These are phyloP conservation scores for Globisporangium middletonii DNA, from an alignment of 352 stramenopile species.

Conservation along the genomic window DNA sequence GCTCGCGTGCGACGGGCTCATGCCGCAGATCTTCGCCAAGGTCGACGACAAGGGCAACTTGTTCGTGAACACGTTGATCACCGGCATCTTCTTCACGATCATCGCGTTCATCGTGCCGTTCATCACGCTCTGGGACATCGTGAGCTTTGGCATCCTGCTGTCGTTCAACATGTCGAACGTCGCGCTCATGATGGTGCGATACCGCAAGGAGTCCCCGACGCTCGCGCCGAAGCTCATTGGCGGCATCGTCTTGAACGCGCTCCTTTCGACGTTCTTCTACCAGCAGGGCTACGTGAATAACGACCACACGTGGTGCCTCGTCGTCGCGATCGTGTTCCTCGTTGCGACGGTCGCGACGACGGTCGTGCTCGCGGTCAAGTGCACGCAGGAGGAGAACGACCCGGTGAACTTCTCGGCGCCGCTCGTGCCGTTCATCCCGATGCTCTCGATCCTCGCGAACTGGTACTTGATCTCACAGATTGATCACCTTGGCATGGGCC, in stretches of 20 bases:
- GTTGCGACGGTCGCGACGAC: conserved; percentile 23
- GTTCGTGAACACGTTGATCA: conserved; percentile 72
- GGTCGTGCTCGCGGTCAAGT: conserved; percentile 50
- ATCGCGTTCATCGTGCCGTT: conserved; percentile 78
- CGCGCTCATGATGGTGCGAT: conserved; percentile 72
- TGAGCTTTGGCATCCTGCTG: conserved; percentile 85
- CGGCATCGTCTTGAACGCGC: conserved; percentile 29
- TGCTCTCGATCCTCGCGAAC: conserved; percentile 50
- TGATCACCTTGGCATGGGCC: conserved; percentile 39
- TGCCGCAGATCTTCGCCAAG: conserved; percentile 88
- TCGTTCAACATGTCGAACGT: conserved; percentile 85
- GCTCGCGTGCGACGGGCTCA: conserved; percentile 89
- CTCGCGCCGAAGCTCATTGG: conserved; percentile 36
- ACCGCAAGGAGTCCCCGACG: conserved; percentile 41
- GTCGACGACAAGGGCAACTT: conserved; percentile 78
- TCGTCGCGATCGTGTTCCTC: conserved; percentile 44
- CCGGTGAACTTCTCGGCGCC: conserved; percentile 48
- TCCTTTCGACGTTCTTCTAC: conserved; percentile 54
- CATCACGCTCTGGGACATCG: conserved; percentile 78
- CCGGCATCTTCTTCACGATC: conserved; percentile 53
- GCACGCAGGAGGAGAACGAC: conserved; percentile 39
- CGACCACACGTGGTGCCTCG: conserved; percentile 22
- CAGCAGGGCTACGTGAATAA: conserved; percentile 65
- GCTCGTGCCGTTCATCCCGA: conserved; percentile 63
- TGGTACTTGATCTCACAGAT: conserved; percentile 72